Conservation (phyloP, 225 moss, liverwort and hornwort genomes). For the Climacium dendroides region DNA sequence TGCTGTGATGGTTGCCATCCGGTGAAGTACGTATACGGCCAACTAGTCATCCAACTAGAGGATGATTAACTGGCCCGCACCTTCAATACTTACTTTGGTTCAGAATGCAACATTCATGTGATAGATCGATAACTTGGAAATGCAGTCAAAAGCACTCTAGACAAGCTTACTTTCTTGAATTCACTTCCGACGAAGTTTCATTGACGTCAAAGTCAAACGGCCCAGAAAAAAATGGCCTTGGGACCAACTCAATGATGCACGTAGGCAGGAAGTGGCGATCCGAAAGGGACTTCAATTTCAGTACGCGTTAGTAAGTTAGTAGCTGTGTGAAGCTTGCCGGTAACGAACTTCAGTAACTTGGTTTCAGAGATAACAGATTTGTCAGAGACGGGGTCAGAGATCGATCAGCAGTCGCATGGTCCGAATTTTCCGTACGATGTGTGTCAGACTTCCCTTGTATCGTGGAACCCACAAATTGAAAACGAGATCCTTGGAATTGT, state of each 20-base stretch:
- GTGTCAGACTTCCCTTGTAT: not conserved
- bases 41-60: not conserved
- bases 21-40: not conserved
- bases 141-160: too few relatives aligned
- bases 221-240: not conserved
- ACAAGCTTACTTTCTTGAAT: too few relatives aligned
- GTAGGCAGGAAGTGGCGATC: not conserved
- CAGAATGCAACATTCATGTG: not conserved
- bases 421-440: not conserved
- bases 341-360: too few relatives aligned
- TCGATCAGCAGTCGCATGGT: not conserved
- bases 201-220: not conserved
- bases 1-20: not conserved
- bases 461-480: not conserved
- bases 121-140: not conserved
- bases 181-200: not conserved
- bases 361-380: too few relatives aligned
- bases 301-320: too few relatives aligned
- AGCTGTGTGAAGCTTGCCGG: too few relatives aligned
- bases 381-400: too few relatives aligned
- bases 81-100: not conserved
- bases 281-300: not conserved
- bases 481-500: not conserved
- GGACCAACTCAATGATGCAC: too few relatives aligned
- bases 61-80: not conserved